Conservation (phyloP, 129 eudicot species). For the Gnaphalium uliginosum region DNA sequence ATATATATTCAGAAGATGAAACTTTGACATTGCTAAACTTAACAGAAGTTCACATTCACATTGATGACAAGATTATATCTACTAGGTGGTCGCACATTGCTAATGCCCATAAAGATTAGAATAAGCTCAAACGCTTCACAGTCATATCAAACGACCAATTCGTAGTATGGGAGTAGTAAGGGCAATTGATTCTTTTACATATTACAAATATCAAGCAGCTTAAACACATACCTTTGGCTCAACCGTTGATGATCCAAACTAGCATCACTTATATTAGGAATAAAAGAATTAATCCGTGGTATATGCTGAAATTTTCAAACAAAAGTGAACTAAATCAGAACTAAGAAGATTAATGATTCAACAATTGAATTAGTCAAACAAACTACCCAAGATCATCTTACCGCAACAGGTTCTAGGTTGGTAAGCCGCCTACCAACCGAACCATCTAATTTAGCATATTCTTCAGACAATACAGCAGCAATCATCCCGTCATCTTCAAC, state of each 20-base stretch:
- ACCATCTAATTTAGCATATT: slow-evolving; percentile 71
- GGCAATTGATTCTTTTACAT: too few relatives aligned
- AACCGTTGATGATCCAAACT: slow-evolving; percentile 78
- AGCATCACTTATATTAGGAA: slow-evolving; percentile 67
- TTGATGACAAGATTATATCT: not conserved
- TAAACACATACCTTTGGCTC: slow-evolving; percentile 56
- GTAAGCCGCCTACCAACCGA: slow-evolving; percentile 68
- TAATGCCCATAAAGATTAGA: not conserved
- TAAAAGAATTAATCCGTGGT: slow-evolving; percentile 61
- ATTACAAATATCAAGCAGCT: not conserved
- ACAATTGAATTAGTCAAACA: slow-evolving; percentile 15
- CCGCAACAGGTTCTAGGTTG: slow-evolving; percentile 62
- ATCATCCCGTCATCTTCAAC: slow-evolving; percentile 75
- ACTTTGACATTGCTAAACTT: too few relatives aligned
- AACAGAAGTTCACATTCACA: not conserved
- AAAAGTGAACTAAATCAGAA: not conserved
- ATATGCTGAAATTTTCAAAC: slow-evolving; percentile 55
- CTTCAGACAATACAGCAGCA: slow-evolving; percentile 73
- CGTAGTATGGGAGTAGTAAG: not conserved
- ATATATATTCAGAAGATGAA: too few relatives aligned
- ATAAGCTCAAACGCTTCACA: not conserved
- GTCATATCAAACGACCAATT: not conserved
- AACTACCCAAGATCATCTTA: slow-evolving; percentile 34
- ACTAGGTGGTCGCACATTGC: not conserved
- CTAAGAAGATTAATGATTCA: not conserved